phyloP scores from a whole-genome alignment of 305 asterid genomes.

The Fraxinus latifolia region DNA sequence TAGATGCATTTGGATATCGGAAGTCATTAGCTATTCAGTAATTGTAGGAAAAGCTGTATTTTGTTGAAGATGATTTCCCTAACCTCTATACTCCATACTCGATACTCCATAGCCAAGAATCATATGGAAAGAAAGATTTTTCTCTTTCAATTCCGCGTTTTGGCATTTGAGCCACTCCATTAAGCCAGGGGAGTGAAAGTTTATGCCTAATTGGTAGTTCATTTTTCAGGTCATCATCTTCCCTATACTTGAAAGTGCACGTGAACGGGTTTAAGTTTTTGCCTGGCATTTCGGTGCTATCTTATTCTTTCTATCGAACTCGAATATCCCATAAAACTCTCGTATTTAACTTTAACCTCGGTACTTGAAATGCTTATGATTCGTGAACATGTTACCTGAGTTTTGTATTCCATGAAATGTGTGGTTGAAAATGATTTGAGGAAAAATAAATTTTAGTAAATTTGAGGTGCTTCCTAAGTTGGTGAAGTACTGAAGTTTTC shows the following conservation, averaged over 20 bases:
- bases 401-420: no score
- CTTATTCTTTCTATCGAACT: neutral
- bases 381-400: no score
- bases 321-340: neutral
- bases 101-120: neutral
- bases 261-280: neutral
- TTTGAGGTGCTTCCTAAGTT: neutral
- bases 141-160: neutral
- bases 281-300: neutral
- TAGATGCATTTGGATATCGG: neutral
- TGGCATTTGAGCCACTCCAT: neutral
- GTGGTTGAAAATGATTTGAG: no score
- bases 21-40: neutral
- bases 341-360: neutral
- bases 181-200: neutral
- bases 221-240: neutral
- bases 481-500: neutral
- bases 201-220: neutral
- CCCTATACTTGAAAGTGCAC: neutral
- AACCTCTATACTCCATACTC: neutral
- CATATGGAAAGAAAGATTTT: neutral
- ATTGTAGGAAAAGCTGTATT: neutral
- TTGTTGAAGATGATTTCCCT: neutral
- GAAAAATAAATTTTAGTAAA: no score
- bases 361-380: neutral